Conservation (phyloP, 2,329 filamentous ascomycete genomes). For the Colletotrichum sp. region DNA sequence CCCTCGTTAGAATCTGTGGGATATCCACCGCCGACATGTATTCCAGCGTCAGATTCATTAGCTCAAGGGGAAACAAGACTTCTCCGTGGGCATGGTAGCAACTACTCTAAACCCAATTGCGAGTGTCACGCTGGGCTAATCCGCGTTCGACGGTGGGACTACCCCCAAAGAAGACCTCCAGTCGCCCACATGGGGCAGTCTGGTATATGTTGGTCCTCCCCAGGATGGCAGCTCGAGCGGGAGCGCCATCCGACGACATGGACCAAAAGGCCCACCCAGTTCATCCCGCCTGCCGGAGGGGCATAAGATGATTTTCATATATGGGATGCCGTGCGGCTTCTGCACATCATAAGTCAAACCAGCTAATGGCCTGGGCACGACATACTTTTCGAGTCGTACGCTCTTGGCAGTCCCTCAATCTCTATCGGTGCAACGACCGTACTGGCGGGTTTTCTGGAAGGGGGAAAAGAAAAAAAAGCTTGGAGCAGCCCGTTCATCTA, state of each 20-base stretch:
- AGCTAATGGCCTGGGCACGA: constrained; percentile 11
- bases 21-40: background rate
- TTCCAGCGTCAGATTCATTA: background rate
- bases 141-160: background rate
- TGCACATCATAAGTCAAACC: constrained; percentile 15
- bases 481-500: background rate
- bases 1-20: background rate
- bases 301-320: background rate
- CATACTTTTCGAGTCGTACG: background rate
- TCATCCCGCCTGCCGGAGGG: background rate
- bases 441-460: background rate
- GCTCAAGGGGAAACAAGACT: background rate
- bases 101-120: background rate
- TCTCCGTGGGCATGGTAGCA: background rate
- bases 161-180: background rate
- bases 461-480: background rate
- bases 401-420: background rate
- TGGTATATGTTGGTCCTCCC: background rate
- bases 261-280: background rate
- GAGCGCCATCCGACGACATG: background rate
- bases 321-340: background rate
- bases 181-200: background rate
- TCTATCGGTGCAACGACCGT: background rate
- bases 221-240: constrained; percentile 1
- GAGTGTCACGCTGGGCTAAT: background rate